A percentile compares a stretch with the other conserved stretches of the same genome.
Evolutionary conservation across 345 rosid genomes (phyloP).

Genomic region (Eucalyptus curtisii): DNA sequence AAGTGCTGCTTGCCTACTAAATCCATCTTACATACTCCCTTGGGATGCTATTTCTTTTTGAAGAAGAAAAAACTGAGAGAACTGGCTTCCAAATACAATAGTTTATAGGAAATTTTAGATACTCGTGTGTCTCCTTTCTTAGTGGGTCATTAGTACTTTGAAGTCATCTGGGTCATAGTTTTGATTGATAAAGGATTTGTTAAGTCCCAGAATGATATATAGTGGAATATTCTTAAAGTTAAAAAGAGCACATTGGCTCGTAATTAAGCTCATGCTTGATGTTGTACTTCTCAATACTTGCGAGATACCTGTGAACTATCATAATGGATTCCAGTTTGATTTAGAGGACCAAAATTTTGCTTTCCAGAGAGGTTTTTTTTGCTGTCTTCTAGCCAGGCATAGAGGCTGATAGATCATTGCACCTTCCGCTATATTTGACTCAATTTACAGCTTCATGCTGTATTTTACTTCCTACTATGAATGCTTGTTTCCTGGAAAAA

Average conservation of each 20-base stretch:
- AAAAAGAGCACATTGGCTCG: neutral
- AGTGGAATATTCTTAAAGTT: neutral
- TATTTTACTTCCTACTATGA: neutral
- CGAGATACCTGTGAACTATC: neutral
- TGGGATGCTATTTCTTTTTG: neutral
- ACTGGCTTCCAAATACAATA: neutral
- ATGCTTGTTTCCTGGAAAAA: neutral
- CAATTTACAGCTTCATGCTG: neutral
- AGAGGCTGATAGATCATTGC: neutral
- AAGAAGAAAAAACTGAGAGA: neutral
- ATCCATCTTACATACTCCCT: neutral
- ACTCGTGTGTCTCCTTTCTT: neutral
- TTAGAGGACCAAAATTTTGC: neutral
- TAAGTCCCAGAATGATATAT: neutral
- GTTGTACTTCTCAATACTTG: neutral
- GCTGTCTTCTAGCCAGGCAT: neutral
- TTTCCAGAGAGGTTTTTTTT: neutral
- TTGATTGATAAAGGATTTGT: neutral
- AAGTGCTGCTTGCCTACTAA: slow-evolving; percentile 4
- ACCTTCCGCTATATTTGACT: neutral
- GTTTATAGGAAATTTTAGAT: neutral
- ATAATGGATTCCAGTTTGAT: neutral
- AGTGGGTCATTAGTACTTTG: neutral
- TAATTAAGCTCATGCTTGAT: neutral
- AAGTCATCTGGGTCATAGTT: neutral